Conservation (phyloP, 2,329 filamentous ascomycete genomes). For the Penicillium thymicola region DNA sequence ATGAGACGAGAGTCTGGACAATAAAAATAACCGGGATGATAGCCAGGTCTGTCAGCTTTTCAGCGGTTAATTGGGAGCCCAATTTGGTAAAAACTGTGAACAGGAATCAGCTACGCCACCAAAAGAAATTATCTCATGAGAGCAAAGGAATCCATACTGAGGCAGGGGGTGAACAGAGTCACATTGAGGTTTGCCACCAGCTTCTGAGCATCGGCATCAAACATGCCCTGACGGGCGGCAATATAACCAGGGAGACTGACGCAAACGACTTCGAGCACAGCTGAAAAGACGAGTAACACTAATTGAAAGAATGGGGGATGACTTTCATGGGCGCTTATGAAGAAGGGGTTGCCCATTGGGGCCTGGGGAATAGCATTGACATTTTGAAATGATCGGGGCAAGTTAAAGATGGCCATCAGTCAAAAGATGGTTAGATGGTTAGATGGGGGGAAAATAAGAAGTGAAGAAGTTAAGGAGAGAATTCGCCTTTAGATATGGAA, state of each 20-base stretch:
- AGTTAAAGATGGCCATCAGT: conserved; percentile 46
- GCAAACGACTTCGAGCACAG: conserved; percentile 90
- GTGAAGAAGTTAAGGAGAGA: not conserved
- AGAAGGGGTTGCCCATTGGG: conserved; percentile 20
- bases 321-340: conserved; percentile 32
- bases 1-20: conserved; percentile 84
- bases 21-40: conserved; percentile 95
- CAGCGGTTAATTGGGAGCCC: conserved; percentile 86
- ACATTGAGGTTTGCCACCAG: conserved; percentile 96
- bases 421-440: not conserved
- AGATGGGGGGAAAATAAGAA: not conserved
- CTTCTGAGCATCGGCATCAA: conserved; percentile 93
- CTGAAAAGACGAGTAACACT: conserved; percentile 83
- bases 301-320: conserved; percentile 58
- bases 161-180: conserved; percentile 91
- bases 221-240: conserved; percentile 83
- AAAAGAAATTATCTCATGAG: not conserved
- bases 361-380: conserved; percentile 33
- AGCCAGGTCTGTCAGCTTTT: conserved; percentile 83
- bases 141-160: conserved; percentile 61
- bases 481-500: not conserved
- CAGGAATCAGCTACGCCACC: not conserved
- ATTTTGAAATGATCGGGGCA: conserved; percentile 49
- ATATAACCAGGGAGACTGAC: conserved; percentile 94
- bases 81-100: conserved; percentile 87